phyloP scores from a whole-genome alignment of 805 yeast species.

The Schwanniomyces occidentalis region DNA sequence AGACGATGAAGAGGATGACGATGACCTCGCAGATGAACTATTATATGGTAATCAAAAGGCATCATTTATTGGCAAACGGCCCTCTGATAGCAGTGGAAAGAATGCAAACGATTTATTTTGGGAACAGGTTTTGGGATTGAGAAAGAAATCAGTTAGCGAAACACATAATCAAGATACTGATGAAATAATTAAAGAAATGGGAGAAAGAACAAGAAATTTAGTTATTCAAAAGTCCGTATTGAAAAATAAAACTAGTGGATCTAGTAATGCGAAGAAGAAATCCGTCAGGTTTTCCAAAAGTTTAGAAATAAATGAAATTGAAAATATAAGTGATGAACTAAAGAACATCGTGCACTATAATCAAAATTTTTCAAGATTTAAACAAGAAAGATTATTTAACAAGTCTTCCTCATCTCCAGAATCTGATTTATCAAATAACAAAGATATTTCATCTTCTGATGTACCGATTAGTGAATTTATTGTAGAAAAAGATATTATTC shows the following conservation, averaged over 20 bases:
- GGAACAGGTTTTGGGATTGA: conserved; percentile 37
- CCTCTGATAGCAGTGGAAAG: conserved; percentile 7
- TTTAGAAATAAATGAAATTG: conserved; percentile 60
- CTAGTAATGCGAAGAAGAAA: conserved; percentile 29
- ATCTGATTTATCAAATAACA: not conserved
- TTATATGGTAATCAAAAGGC: conserved; percentile 20
- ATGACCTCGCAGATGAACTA: conserved; percentile 32
- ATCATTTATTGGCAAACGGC: conserved; percentile 13
- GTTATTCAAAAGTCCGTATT: conserved; percentile 1
- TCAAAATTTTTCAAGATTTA: conserved; percentile 20
- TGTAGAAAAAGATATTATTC: conserved; percentile 9
- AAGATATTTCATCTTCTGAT: not conserved
- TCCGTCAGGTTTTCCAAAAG: conserved; percentile 55
- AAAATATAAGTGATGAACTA: conserved; percentile 52
- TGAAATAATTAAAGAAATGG: not conserved
- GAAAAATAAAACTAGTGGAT: not conserved
- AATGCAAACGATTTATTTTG: conserved; percentile 31
- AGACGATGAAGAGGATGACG: conserved; percentile 26
- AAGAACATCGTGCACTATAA: conserved; percentile 25
- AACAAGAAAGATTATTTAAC: conserved; percentile 10
- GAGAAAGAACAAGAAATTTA: too few species aligned
- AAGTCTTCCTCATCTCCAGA: not conserved
- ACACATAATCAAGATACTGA: not conserved
- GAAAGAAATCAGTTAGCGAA: conserved; percentile 12
- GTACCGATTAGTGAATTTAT: conserved; percentile 12